Conservation (phyloP, 179 eudicot genomes). For the Nepenthes alata region DNA sequence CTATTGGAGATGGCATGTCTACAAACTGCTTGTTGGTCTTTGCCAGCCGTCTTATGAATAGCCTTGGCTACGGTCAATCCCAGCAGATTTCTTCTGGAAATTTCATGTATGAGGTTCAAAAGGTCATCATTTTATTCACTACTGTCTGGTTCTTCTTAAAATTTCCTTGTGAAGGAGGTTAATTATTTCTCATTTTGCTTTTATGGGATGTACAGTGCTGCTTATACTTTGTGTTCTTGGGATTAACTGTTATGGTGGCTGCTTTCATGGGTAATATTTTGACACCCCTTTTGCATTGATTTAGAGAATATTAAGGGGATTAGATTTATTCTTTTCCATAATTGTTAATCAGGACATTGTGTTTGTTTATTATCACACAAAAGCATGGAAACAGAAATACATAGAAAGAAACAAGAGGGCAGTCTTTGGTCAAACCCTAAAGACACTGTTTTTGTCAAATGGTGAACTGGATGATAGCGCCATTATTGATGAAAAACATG, state of each 20-base stretch:
- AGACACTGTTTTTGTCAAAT: no score
- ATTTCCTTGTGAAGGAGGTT: not conserved
- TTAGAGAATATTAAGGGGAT: no score
- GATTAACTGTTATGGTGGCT: conserved; percentile 56
- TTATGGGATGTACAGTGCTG: conserved; percentile 48
- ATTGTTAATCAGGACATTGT: no score
- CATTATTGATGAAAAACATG: no score
- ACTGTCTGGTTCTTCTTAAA: not conserved
- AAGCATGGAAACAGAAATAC: no score
- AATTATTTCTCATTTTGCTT: not conserved
- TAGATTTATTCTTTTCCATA: no score
- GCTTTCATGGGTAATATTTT: conserved; percentile 78
- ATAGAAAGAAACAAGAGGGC: no score
- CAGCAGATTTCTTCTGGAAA: conserved; percentile 14
- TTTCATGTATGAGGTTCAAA: conserved; percentile 67
- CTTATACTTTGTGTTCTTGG: conserved; percentile 73
- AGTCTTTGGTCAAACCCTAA: no score
- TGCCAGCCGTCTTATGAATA: conserved; percentile 67
- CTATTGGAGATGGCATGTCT: conserved; percentile 91
- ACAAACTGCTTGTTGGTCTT: conserved; percentile 59
- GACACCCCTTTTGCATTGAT: not conserved
- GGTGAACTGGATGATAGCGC: no score
- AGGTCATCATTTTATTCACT: conserved; percentile 26
- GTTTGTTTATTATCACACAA: no score
- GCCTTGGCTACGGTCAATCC: conserved; percentile 55